Evolutionary conservation across 2,329 filamentous ascomycete genomes (phyloP).

Genomic region (Leptoxyphium fumago): DNA sequence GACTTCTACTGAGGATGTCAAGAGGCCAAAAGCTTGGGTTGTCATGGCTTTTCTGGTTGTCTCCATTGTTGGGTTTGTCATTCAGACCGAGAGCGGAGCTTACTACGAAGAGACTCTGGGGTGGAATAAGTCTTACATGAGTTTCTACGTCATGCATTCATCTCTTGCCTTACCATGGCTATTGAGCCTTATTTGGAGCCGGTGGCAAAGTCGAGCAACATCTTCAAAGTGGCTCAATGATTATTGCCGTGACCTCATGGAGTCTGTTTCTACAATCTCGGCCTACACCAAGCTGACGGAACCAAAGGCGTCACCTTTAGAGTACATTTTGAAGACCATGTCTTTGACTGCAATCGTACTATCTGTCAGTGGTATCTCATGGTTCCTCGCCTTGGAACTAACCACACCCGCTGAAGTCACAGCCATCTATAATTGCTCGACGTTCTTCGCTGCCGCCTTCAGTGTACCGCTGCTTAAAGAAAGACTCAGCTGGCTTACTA

Average conservation of each 20-base stretch:
- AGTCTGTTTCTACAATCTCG: constrained; percentile 18
- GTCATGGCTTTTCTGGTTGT: neutral
- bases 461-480: constrained; percentile 17
- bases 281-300: constrained; percentile 13
- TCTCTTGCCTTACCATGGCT: constrained; percentile 19
- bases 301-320: constrained; percentile 13
- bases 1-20: neutral
- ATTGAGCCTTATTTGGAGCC: constrained; percentile 9
- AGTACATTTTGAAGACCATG: constrained; percentile 17
- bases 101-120: constrained; percentile 19
- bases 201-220: neutral
- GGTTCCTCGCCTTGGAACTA: constrained; percentile 17
- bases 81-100: constrained; percentile 20
- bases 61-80: constrained; percentile 14
- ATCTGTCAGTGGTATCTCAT: constrained; percentile 16
- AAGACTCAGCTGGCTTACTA: constrained; percentile 12
- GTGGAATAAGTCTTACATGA: constrained; percentile 20
- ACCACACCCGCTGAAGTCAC: constrained; percentile 21
- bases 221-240: constrained; percentile 11
- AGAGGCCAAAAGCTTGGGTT: neutral
- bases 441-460: constrained; percentile 21
- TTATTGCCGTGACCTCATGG: constrained; percentile 11
- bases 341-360: constrained; percentile 16
- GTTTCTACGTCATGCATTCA: constrained; percentile 19
- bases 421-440: constrained; percentile 22